Base-by-base conservation (phyloP, 129 eudicot genomes). In the Centella asiatica region DNA sequence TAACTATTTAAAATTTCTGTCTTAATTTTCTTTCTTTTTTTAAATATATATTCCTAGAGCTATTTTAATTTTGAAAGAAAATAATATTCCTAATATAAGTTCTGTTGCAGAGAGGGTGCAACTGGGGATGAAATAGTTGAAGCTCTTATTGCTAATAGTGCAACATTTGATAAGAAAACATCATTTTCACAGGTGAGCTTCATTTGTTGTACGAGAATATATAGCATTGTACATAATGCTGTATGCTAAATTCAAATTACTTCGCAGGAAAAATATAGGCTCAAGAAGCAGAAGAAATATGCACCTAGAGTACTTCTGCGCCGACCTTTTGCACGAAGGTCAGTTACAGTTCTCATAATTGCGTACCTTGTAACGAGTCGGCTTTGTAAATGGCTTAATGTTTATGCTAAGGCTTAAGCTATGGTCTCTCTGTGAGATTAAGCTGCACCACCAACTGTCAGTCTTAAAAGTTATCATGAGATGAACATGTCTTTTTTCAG, bases 321-420 rank as follows among this genome's bases (percentile, higher is more conserved):
- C 66, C 98, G 98, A 33, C 98, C 98, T 44, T 77, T 84, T 64
- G 78, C 94, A 47, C 86, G 98, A 48, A 92, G 98, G 98, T 92
- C 63, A 50, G 15, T 36, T 33, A 19, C 1, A 23, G 22, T n/a
- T 28, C 23, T 48, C 44, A 37, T 34, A 33, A 57, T 34, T 47
- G 40, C 46, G 52, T 17, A 23, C 32, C 34, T 22, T n/a, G 23
- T 40, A 39, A 29, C 37, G 62, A 25, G 44, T 14, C 32, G 69
- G 55, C 36, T 61, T 27, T 36, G 18, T 32, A 19, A 2, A 31
- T 44, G 37, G 42, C 53, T 19, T 42, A 64, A 27, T 62, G 19
- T 47, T 63, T 52, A 66, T 40, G 64, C 20, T 27, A 25, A n/a
- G n/a, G n/a, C n/a, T n/a, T n/a, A n/a, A n/a, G n/a, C n/a, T n/a